Conservation (phyloP, 805 yeast species). For the Saccharomycopsis oosterbeekiorum region DNA sequence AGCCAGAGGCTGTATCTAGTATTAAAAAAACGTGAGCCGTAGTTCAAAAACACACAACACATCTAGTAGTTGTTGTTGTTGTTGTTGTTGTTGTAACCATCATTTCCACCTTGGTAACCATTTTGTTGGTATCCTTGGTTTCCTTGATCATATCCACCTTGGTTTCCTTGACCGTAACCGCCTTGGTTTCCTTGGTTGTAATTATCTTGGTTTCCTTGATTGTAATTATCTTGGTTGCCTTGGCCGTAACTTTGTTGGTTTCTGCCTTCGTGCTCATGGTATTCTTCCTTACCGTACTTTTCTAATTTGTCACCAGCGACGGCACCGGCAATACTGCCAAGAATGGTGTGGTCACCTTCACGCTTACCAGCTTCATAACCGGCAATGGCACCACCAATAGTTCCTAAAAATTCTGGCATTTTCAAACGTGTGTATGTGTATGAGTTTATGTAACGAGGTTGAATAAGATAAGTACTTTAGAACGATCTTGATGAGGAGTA, state of each 20-base stretch:
- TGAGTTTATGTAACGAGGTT: not conserved
- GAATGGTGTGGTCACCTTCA: not conserved
- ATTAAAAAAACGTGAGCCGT: not conserved
- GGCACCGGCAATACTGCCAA: not conserved
- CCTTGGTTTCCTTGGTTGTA: not conserved
- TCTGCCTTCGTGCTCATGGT: not conserved
- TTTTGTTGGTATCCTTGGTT: too few relatives aligned
- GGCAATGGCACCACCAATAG: slow-evolving; percentile 1
- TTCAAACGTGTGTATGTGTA: not conserved
- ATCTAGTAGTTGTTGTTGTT: not conserved
- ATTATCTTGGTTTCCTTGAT: not conserved
- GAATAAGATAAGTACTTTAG: too few relatives aligned
- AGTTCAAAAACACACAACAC: not conserved
- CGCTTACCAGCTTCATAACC: slow-evolving; percentile 1
- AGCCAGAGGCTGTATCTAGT: not conserved
- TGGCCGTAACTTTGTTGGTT: not conserved
- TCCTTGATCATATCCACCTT: not conserved
- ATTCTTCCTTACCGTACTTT: slow-evolving; percentile 1
- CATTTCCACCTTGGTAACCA: too few relatives aligned
- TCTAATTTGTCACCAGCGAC: slow-evolving; percentile 1
- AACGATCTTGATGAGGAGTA: too few relatives aligned
- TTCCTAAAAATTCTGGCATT: slow-evolving; percentile 2
- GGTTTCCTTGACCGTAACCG: not conserved
- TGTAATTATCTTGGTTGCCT: not conserved
- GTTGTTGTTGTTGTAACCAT: not conserved